Conservation (phyloP, 768 basidiomycete genomes). For the Crassisporium funariophilum region DNA sequence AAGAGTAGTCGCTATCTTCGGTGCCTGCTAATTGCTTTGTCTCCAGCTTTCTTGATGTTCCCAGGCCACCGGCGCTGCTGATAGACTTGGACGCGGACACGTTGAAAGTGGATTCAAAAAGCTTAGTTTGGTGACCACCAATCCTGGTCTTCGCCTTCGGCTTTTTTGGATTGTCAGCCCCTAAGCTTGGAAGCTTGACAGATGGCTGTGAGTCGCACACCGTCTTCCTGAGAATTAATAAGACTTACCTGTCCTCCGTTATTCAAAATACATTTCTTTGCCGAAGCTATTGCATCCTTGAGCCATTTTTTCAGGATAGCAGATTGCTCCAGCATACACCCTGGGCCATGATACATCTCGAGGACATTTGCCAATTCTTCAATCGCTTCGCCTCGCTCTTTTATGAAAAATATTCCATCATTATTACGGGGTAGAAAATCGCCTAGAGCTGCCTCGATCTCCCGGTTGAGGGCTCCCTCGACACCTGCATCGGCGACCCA, state of each 20-base stretch:
- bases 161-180: not conserved
- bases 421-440: conserved; percentile 3
- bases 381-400: not conserved
- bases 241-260: not conserved
- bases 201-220: not conserved
- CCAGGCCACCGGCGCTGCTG: not conserved
- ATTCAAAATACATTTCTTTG: no score
- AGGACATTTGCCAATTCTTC: not conserved
- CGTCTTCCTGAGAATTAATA: not conserved
- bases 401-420: not conserved
- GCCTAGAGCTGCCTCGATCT: not conserved
- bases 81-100: not conserved
- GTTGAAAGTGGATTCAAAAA: not conserved
- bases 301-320: no score
- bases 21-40: conserved; percentile 1
- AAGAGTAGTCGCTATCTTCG: not conserved
- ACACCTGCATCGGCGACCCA: not conserved
- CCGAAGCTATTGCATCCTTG: no score
- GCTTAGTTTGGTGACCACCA: not conserved
- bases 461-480: not conserved
- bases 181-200: not conserved
- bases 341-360: no score
- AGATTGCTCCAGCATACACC: no score
- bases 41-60: not conserved
- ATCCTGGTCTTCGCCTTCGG: not conserved